phyloP scores from a whole-genome alignment of 1,284 basidiomycete genomes.

The Moesziomyces sp. region DNA sequence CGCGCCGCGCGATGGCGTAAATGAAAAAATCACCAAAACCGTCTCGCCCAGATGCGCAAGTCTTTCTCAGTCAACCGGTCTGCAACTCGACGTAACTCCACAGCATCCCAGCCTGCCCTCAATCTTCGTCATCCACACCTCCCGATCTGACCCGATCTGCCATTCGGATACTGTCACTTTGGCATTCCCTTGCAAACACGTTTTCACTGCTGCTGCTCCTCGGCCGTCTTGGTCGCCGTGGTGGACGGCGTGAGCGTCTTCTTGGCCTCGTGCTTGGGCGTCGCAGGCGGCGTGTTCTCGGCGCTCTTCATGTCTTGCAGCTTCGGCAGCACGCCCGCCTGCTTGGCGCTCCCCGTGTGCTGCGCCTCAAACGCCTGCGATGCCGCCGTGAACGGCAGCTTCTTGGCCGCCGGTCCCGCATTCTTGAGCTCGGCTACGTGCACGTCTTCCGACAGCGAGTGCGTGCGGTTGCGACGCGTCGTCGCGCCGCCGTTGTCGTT shows the following conservation, averaged over 20 bases:
- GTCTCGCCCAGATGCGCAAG: background rate
- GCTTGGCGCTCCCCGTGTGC: slow-evolving; percentile 27
- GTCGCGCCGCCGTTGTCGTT: slow-evolving; percentile 20
- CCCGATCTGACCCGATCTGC: background rate
- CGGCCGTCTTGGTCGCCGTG: background rate
- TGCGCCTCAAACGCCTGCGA: slow-evolving; percentile 50
- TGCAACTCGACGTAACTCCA: slow-evolving; percentile 3
- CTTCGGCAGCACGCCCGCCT: slow-evolving; percentile 29
- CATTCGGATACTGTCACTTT: background rate
- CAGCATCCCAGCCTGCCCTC: background rate
- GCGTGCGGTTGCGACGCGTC: slow-evolving; percentile 39
- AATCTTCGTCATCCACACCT: too few relatives aligned
- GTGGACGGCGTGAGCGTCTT: slow-evolving; percentile 3
- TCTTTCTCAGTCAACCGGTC: background rate
- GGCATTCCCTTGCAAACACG: too few relatives aligned
- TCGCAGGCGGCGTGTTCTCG: slow-evolving; percentile 47
- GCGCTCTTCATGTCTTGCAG: slow-evolving; percentile 53
- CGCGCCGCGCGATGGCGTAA: slow-evolving; percentile 6
- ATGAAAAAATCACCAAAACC: background rate
- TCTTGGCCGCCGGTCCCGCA: slow-evolving; percentile 40
- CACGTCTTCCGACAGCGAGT: slow-evolving; percentile 51
- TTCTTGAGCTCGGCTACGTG: slow-evolving; percentile 45
- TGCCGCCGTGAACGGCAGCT: slow-evolving; percentile 46
- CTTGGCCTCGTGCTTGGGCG: slow-evolving; percentile 27
- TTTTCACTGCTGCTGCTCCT: background rate